phyloP scores from a whole-genome alignment of 768 basidiomycete genomes.

The Amylocystis lapponica region DNA sequence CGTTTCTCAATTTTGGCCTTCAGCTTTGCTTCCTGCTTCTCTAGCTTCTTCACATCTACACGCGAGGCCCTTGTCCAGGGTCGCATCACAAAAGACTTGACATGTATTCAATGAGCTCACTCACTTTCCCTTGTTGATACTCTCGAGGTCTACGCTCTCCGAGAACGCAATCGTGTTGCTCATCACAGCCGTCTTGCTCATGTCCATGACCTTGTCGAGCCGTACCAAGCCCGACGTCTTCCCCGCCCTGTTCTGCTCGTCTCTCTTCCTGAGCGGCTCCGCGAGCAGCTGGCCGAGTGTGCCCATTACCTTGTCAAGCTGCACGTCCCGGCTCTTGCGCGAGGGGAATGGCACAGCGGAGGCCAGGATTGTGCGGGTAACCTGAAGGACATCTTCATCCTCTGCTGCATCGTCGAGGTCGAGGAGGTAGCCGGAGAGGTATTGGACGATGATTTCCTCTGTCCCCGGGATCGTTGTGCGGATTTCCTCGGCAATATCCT shows the following conservation, averaged over 20 bases:
- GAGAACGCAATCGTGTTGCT: constrained; percentile 74
- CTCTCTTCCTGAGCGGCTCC: constrained; percentile 54
- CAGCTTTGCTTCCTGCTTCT: constrained; percentile 96
- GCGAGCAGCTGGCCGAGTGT: constrained; percentile 58
- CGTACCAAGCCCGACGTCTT: constrained; percentile 55
- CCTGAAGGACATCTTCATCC: constrained; percentile 80
- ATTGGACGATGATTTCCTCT: constrained; percentile 82
- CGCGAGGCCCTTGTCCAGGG: constrained; percentile 60
- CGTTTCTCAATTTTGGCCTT: constrained; percentile 98
- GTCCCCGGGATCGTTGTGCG: constrained; percentile 63
- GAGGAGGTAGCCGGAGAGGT: constrained; percentile 81
- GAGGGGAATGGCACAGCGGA: constrained; percentile 56
- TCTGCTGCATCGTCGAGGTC: constrained; percentile 87
- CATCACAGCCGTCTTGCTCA: constrained; percentile 73
- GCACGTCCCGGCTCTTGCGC: constrained; percentile 29
- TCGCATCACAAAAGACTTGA: background rate
- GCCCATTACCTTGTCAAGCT: constrained; percentile 61
- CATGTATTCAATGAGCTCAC: constrained; percentile 10
- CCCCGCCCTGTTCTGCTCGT: constrained; percentile 47
- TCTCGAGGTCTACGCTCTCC: constrained; percentile 85
- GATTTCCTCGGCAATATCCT: constrained; percentile 76
- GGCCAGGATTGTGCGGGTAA: constrained; percentile 67
- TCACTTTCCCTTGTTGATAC: constrained; percentile 92
- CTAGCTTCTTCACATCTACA: constrained; percentile 92
- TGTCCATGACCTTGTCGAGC: constrained; percentile 82